Base-by-base conservation (phyloP, 176 grass and related monocot species). In the Luzula sylvatica region DNA sequence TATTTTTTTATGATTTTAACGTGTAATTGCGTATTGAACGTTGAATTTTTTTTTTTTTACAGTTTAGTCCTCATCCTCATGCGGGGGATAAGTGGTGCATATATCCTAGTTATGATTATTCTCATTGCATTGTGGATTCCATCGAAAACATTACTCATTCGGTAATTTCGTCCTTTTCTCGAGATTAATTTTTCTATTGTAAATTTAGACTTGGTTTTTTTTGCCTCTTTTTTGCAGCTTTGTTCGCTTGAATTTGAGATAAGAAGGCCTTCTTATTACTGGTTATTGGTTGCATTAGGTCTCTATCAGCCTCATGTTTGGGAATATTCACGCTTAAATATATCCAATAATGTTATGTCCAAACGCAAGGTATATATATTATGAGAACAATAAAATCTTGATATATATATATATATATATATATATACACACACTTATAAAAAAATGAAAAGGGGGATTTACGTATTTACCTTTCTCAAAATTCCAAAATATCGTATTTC, bases 91-190 rank as follows among this genome's bases (percentile, higher is more conserved):
- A 90, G 42, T 98, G 92, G 92, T 86, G 84, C 62, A 86, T 98
- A 67, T 98, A 98, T 73, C 92, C 92, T 11, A 98, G 85, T 70
- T 90, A 98, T 15, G 92, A 98, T 52, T 98, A 82, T 12, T 72
- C 92, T 50, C 92, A 98, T 64, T 98, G 85, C 50, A 86, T 98
- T 67, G 85, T 98, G 65, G 92, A 98, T 89, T 98, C 92, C 65
- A 44, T 98, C 59, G 92, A 98, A 57, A 98, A 98, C 26, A 82
- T 98, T 21, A 98, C 85, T 35, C 92, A 98, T 71, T 98, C 85
- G 65, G 92, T 98, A 82, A 66, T 13, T 60, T 13, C 9, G 46
- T 49, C 11, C 45, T 15, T 56, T 46, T 54, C 7, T 41, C 5
- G 8, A n/a, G n/a, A n/a, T n/a, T n/a, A n/a, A 12, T 78, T 67